Percentiles rank a stretch among this genome's conserved stretches.
phyloP scores from a whole-genome alignment of 2,329 filamentous ascomycete species.

The Myriosclerotinia scirpicola region DNA sequence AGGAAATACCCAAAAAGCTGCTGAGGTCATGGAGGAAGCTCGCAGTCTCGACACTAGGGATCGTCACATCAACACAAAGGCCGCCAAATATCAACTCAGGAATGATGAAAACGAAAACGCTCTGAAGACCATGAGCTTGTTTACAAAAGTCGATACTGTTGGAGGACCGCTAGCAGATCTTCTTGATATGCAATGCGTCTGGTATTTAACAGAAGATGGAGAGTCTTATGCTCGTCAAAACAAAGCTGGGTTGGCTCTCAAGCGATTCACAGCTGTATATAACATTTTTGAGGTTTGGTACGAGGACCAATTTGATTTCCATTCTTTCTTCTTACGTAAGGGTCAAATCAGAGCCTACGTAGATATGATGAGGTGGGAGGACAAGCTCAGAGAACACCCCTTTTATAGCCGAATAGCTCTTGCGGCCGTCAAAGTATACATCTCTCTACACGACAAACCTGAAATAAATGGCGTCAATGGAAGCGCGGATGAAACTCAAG shows the following conservation, averaged over 20 bases:
- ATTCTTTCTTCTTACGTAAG: conserved; percentile 94
- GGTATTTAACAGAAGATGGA: conserved; percentile 94
- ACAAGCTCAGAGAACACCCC: conserved; percentile 85
- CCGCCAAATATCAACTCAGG: conserved; percentile 92
- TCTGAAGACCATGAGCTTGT: conserved; percentile 85
- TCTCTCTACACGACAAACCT: conserved; percentile 75
- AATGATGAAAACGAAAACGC: conserved; percentile 88
- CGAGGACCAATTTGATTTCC: conserved; percentile 98
- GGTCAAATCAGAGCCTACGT: conserved; percentile 93
- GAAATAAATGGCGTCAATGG: conserved; percentile 64
- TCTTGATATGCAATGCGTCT: conserved; percentile 97
- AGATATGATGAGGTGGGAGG: conserved; percentile 96
- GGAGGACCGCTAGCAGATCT: conserved; percentile 88
- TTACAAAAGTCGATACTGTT: conserved; percentile 86
- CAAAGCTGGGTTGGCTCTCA: conserved; percentile 82
- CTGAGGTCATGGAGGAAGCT: conserved; percentile 85
- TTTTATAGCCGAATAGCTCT: conserved; percentile 86
- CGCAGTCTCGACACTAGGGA: conserved; percentile 84
- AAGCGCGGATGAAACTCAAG: conserved; percentile 46
- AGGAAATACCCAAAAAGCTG: conserved; percentile 75
- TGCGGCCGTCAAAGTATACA: conserved; percentile 76
- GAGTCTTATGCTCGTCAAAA: conserved; percentile 82
- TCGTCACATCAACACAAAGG: conserved; percentile 97
- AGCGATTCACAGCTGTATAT: conserved; percentile 84
- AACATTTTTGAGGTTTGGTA: conserved; percentile 98